Conservation (phyloP, 2,329 filamentous ascomycete genomes). For the Trichophyton verrucosum region DNA sequence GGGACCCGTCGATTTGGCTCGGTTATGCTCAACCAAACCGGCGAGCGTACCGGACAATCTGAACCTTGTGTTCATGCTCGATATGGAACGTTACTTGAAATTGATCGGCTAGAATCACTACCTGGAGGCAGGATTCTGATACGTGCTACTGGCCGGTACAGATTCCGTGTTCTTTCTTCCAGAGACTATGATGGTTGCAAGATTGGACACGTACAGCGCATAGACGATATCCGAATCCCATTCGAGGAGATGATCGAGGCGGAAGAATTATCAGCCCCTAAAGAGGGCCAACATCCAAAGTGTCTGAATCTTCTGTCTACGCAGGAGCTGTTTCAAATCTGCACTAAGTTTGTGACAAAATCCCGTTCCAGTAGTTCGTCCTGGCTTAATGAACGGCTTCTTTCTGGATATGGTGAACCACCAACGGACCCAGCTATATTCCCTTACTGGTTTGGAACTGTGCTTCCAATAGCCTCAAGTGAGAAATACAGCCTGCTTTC, state of each 20-base stretch:
- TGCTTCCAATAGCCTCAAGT: conserved; percentile 61
- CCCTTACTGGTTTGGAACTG: conserved; percentile 81
- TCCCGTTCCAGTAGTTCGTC: conserved; percentile 57
- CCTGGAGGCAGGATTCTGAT: conserved; percentile 71
- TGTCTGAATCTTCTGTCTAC: conserved; percentile 13
- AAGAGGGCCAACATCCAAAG: conserved; percentile 4
- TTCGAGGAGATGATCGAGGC: conserved; percentile 70
- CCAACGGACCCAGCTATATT: conserved; percentile 65
- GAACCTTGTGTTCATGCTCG: conserved; percentile 50
- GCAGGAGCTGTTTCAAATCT: conserved; percentile 50
- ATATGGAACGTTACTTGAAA: conserved; percentile 66
- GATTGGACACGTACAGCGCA: conserved; percentile 59
- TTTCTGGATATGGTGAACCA: conserved; percentile 63
- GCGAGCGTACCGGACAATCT: conserved; percentile 8
- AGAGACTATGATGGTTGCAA: conserved; percentile 64
- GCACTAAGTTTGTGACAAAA: conserved; percentile 53
- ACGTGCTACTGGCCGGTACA: conserved; percentile 61
- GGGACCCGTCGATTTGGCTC: conserved; percentile 71
- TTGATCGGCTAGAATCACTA: conserved; percentile 60
- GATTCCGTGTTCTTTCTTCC: conserved; percentile 56
- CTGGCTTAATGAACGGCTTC: conserved; percentile 62
- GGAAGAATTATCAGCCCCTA: conserved; percentile 42
- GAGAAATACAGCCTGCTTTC: conserved; percentile 68
- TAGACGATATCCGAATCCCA: conserved; percentile 69
- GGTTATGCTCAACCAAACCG: conserved; percentile 54